Evolutionary conservation across 1,139 yeast species (phyloP).

Genomic region (Blastobotrys serpentis): DNA sequence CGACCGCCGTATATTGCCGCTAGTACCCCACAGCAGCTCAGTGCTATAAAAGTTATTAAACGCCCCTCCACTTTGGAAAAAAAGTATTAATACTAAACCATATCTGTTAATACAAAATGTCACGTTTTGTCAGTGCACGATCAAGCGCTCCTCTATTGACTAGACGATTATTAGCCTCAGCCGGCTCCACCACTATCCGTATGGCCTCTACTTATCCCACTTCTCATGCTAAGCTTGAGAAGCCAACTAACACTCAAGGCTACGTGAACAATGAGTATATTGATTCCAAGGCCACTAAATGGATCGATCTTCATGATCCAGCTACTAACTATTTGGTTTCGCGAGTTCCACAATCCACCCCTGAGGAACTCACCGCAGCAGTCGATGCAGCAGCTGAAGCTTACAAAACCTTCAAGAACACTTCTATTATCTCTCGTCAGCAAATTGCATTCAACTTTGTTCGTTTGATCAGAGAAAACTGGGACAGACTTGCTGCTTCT

Average conservation of each 20-base stretch:
- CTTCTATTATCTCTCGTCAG: slow-evolving; percentile 66
- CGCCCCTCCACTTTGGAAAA: neutral
- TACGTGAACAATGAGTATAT: slow-evolving; percentile 60
- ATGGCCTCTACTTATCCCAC: slow-evolving; percentile 41
- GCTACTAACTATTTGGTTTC: slow-evolving; percentile 69
- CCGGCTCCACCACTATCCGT: slow-evolving; percentile 7
- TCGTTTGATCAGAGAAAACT: slow-evolving; percentile 61
- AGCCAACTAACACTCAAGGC: slow-evolving; percentile 54
- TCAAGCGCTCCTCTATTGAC: neutral
- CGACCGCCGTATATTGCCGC: slow-evolving; percentile 4
- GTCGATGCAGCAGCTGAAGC: slow-evolving; percentile 64
- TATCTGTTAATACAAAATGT: too few relatives aligned
- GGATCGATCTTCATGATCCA: slow-evolving; percentile 77
- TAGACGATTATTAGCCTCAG: slow-evolving; percentile 1
- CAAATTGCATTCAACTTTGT: slow-evolving; percentile 75
- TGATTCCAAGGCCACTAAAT: slow-evolving; percentile 54
- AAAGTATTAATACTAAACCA: neutral
- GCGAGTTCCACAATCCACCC: slow-evolving; percentile 71
- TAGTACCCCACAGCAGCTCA: slow-evolving; percentile 7
- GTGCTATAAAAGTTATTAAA: neutral
- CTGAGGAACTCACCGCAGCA: slow-evolving; percentile 63
- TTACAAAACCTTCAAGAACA: slow-evolving; percentile 57
- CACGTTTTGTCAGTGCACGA: slow-evolving; percentile 6
- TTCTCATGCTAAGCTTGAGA: slow-evolving; percentile 45
- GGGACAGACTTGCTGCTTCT: slow-evolving; percentile 68